Evolutionary conservation across 352 stramenopile genomes (phyloP).

Genomic region (Halophytophthora batemanensis): DNA sequence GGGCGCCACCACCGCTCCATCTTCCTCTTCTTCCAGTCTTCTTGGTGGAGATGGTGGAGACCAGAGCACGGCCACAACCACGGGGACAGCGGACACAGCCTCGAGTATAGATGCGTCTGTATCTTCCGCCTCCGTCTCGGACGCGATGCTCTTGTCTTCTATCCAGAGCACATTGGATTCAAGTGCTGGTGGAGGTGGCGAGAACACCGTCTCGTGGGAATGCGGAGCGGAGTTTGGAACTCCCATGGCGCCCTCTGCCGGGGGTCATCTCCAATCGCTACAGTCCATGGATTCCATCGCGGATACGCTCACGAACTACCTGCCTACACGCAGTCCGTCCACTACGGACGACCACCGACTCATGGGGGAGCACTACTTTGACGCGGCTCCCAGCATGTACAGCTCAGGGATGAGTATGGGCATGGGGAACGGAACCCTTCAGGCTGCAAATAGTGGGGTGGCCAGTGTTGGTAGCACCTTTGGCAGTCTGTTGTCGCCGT

Average conservation of each 20-base stretch:
- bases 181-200: conserved; percentile 5
- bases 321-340: conserved; percentile 17
- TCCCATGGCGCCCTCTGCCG: background rate
- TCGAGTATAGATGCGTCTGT: background rate
- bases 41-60: background rate
- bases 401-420: background rate
- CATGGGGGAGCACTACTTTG: conserved; percentile 19
- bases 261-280: conserved; percentile 8
- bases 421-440: conserved; percentile 1
- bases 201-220: conserved; percentile 11
- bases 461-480: conserved; percentile 5
- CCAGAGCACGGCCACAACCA: background rate
- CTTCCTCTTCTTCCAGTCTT: background rate
- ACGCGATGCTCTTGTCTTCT: conserved; percentile 49
- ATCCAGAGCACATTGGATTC: conserved; percentile 37
- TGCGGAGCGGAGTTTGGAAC: conserved; percentile 5
- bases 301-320: conserved; percentile 36
- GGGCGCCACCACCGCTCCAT: background rate
- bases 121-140: conserved; percentile 18
- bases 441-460: no score
- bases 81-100: background rate
- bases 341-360: conserved; percentile 3
- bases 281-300: conserved; percentile 26
- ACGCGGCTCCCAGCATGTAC: conserved; percentile 12
- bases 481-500: conserved; percentile 12